These are phyloP conservation scores for Saccharomyces eubayanus DNA, from an alignment of 805 yeast genomes.

Conservation along the genomic window DNA sequence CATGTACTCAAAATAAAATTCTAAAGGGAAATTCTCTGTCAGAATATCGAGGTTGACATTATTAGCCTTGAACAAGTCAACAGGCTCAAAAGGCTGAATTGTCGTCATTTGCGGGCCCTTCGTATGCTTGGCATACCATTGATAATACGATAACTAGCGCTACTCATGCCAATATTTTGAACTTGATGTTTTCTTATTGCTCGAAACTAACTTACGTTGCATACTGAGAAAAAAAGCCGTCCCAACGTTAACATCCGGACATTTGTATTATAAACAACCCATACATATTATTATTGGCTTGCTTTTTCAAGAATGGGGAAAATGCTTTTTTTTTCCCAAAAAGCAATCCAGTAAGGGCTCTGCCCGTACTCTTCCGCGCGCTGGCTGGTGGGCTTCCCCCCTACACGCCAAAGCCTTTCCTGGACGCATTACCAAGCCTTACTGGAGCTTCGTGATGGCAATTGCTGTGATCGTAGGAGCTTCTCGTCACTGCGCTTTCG, in stretches of 20 bases:
- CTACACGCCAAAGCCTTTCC: not conserved
- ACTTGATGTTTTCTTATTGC: not conserved
- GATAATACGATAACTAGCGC: not conserved
- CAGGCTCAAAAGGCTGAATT: conserved; percentile 76
- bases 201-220: not conserved
- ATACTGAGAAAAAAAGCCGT: not conserved
- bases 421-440: not conserved
- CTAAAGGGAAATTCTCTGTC: conserved; percentile 83
- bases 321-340: too few species aligned
- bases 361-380: not conserved
- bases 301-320: too few species aligned
- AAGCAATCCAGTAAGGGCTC: too few species aligned
- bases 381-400: not conserved
- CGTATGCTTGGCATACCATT: not conserved
- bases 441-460: not conserved
- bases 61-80: conserved; percentile 68
- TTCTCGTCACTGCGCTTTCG: not conserved
- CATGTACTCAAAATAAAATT: conserved; percentile 77
- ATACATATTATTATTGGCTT: not conserved
- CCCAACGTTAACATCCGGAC: not conserved
- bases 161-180: not conserved
- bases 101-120: conserved; percentile 57
- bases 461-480: not conserved
- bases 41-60: conserved; percentile 77
- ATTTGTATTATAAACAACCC: not conserved